phyloP scores from a whole-genome alignment of 176 grass and related monocot species.

The Rhynchospora breviuscula region DNA sequence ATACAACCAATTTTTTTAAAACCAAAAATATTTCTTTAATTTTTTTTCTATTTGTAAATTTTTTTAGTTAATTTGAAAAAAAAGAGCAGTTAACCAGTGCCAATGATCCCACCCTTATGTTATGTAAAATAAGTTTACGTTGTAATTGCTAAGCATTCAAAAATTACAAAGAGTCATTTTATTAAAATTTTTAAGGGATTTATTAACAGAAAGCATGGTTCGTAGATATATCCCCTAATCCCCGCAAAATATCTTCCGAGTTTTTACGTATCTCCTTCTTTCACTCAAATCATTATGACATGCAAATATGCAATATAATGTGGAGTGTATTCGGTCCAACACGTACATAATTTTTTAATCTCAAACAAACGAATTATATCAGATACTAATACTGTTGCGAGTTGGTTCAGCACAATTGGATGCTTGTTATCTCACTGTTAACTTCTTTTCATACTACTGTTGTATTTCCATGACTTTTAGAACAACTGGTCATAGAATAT shows the following conservation, averaged over 20 bases:
- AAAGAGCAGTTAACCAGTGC: too few relatives aligned
- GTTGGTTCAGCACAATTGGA: background rate
- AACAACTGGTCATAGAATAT: background rate
- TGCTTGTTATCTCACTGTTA: background rate
- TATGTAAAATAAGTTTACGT: too few relatives aligned
- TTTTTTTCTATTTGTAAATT: too few relatives aligned
- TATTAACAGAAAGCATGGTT: too few relatives aligned
- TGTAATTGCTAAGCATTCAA: too few relatives aligned
- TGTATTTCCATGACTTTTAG: constrained; percentile 6
- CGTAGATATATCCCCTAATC: background rate
- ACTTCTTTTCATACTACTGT: constrained; percentile 20
- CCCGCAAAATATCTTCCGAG: background rate
- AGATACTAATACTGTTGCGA: background rate
- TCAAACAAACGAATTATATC: background rate
- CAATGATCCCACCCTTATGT: too few relatives aligned
- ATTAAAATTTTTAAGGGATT: too few relatives aligned
- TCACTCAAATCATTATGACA: background rate
- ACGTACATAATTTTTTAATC: background rate
- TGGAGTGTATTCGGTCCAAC: background rate
- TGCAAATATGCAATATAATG: background rate
- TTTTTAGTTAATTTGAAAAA: too few relatives aligned
- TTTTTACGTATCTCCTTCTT: background rate
- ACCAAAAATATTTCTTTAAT: too few relatives aligned
- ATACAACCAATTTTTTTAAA: too few relatives aligned
- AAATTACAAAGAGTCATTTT: too few relatives aligned